Percentiles rank a stretch among this genome's conserved stretches.
These are phyloP conservation scores for Solanum pennellii DNA, from an alignment of 257 asterid species.

Conservation along the genomic window DNA sequence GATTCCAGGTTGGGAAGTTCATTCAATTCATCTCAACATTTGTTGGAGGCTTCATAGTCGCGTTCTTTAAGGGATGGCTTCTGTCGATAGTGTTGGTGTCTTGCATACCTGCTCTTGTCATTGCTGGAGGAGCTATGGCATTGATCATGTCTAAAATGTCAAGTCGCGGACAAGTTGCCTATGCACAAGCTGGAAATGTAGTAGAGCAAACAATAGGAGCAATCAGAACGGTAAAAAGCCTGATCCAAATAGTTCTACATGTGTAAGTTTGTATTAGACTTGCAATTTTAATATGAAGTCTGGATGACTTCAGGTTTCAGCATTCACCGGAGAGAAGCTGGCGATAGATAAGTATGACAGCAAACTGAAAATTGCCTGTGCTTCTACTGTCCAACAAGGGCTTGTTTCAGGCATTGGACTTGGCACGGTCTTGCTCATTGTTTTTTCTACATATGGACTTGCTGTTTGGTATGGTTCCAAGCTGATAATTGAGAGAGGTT, in stretches of 20 bases:
- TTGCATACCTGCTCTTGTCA: conserved; percentile 34
- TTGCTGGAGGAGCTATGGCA: conserved; percentile 28
- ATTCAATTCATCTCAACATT: conserved; percentile 43
- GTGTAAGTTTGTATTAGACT: background rate
- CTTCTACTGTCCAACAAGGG: conserved; percentile 42
- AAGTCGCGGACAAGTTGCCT: conserved; percentile 35
- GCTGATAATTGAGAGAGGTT: conserved; percentile 27
- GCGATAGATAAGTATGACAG: conserved; percentile 37
- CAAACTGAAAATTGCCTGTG: conserved; percentile 42
- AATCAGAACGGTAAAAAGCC: conserved; percentile 35
- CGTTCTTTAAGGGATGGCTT: conserved; percentile 51
- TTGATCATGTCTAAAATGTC: conserved; percentile 32
- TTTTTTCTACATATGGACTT: conserved; percentile 44
- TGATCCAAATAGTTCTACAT: background rate
- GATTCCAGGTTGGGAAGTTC: conserved; percentile 47
- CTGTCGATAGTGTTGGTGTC: conserved; percentile 31
- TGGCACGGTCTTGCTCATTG: conserved; percentile 30
- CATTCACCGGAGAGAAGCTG: conserved; percentile 53
- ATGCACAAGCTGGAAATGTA: conserved; percentile 50
- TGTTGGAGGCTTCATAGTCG: conserved; percentile 47
- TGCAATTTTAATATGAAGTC: background rate
- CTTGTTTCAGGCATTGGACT: conserved; percentile 56
- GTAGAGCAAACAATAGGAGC: conserved; percentile 55
- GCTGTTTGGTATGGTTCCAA: conserved; percentile 71
- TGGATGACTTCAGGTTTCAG: conserved; percentile 35